A percentile compares a stretch with the other conserved stretches of the same genome.
These are phyloP conservation scores for Porogramme epimiltina DNA, from an alignment of 1,284 basidiomycete genomes.

Conservation along the genomic window DNA sequence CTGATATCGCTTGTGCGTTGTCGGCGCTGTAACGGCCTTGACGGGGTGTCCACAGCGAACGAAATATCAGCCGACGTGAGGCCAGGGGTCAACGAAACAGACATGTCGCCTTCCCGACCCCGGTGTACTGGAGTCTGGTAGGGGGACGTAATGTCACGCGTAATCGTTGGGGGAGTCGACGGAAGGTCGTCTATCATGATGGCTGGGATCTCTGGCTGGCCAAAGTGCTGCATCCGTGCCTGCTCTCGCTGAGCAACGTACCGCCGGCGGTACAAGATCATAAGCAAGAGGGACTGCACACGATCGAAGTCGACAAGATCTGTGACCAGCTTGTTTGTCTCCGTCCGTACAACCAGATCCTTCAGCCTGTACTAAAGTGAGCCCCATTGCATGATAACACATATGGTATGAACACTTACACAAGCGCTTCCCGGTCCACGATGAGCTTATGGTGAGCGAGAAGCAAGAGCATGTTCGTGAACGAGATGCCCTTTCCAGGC, in stretches of 20 bases:
- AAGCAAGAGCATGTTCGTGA: conserved; percentile 88
- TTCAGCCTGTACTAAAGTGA: conserved; percentile 58
- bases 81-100: conserved; percentile 41
- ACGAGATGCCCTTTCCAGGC: conserved; percentile 82
- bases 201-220: conserved; percentile 56
- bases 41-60: conserved; percentile 43
- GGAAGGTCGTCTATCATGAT: conserved; percentile 65
- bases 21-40: conserved; percentile 52
- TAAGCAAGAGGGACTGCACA: conserved; percentile 77
- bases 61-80: conserved; percentile 50
- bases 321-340: conserved; percentile 78
- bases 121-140: conserved; percentile 36
- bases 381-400: not conserved
- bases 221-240: conserved; percentile 34
- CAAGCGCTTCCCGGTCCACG: conserved; percentile 84
- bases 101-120: conserved; percentile 38
- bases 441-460: conserved; percentile 94
- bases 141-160: conserved; percentile 57
- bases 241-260: conserved; percentile 56
- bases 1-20: conserved; percentile 60
- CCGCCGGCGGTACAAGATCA: conserved; percentile 72
- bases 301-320: conserved; percentile 85
- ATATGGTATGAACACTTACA: conserved; percentile 53
- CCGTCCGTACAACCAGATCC: conserved; percentile 76
- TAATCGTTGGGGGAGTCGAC: conserved; percentile 49